Percentiles rank a stretch among this genome's conserved stretches.
Evolutionary conservation across 768 basidiomycete genomes (phyloP).

Genomic region (Gloeophyllum trabeum): DNA sequence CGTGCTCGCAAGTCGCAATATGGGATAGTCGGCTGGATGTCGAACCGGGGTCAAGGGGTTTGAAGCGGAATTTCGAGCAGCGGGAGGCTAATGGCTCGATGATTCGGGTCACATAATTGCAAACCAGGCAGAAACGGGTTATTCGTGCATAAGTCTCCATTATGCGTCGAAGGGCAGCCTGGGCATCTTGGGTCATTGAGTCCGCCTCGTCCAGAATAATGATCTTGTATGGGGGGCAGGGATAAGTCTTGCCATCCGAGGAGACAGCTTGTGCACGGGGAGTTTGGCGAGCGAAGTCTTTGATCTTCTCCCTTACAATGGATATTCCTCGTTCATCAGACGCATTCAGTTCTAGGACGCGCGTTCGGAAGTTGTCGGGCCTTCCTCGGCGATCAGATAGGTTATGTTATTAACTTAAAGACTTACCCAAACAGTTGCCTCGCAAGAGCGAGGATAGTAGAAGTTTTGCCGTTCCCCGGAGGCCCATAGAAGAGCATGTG

Average conservation of each 20-base stretch:
- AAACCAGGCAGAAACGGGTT: slow-evolving; percentile 95
- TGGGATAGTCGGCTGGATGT: slow-evolving; percentile 64
- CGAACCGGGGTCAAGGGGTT: slow-evolving; percentile 74
- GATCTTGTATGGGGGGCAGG: slow-evolving; percentile 97
- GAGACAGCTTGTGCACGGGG: slow-evolving; percentile 65
- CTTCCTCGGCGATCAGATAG: slow-evolving; percentile 25
- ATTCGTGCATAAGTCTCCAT: slow-evolving; percentile 99
- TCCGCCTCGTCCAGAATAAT: slow-evolving; percentile 98
- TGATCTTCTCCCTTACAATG: slow-evolving; percentile 97
- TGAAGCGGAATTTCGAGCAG: slow-evolving; percentile 98
- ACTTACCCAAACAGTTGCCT: slow-evolving; percentile 89
- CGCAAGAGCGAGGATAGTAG: slow-evolving; percentile 89
- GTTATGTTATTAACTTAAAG: background rate
- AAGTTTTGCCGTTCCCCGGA: slow-evolving; percentile 97
- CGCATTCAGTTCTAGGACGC: slow-evolving; percentile 95
- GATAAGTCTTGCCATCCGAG: slow-evolving; percentile 79
- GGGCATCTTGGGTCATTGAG: slow-evolving; percentile 99
- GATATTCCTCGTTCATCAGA: slow-evolving; percentile 97
- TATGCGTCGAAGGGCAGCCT: slow-evolving; percentile 92
- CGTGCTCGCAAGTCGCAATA: slow-evolving; percentile 69
- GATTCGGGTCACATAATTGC: slow-evolving; percentile 98
- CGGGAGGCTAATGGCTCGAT: slow-evolving; percentile 98
- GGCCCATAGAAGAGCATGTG: slow-evolving; percentile 99
- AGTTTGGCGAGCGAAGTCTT: slow-evolving; percentile 91
- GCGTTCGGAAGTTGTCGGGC: slow-evolving; percentile 86